phyloP scores from a whole-genome alignment of 495 filamentous ascomycete species.

The Neurospora africana region DNA sequence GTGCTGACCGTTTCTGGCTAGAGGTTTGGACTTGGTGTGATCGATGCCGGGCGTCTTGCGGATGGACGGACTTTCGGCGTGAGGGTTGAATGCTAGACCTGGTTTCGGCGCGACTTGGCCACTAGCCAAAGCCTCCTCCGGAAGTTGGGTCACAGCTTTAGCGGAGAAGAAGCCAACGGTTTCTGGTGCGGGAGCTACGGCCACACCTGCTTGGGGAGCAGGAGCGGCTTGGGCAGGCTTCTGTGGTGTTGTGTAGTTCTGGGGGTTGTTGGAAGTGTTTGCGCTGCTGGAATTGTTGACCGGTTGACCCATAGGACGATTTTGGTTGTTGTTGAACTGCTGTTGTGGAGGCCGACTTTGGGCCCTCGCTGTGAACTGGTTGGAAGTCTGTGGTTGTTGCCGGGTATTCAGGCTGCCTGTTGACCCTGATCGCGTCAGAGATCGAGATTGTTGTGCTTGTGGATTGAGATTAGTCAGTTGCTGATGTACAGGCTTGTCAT shows the following conservation, averaged over 20 bases:
- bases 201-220: conserved; percentile 1
- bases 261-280: conserved; percentile 16
- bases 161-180: conserved; percentile 59
- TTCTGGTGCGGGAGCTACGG: conserved; percentile 7
- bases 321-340: conserved; percentile 19
- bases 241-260: conserved; percentile 24
- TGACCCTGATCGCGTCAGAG: conserved; percentile 15
- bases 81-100: conserved; percentile 64
- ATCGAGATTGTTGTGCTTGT: conserved; percentile 29
- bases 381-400: conserved; percentile 28
- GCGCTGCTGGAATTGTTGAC: conserved; percentile 7
- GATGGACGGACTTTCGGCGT: conserved; percentile 75
- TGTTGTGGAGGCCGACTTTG: conserved; percentile 12
- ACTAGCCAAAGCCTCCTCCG: conserved; percentile 23
- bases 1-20: conserved; percentile 39
- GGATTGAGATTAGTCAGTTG: conserved; percentile 6
- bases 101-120: conserved; percentile 30
- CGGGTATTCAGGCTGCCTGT: conserved; percentile 16
- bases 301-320: conserved; percentile 8
- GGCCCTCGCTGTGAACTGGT: conserved; percentile 14
- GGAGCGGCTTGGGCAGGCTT: conserved; percentile 8
- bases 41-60: conserved; percentile 85
- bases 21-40: conserved; percentile 58
- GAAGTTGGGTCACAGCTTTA: conserved; percentile 44
- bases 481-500: background rate